Evolutionary conservation across 139 green algal genomes (phyloP).

Genomic region (Marvania coccoides): DNA sequence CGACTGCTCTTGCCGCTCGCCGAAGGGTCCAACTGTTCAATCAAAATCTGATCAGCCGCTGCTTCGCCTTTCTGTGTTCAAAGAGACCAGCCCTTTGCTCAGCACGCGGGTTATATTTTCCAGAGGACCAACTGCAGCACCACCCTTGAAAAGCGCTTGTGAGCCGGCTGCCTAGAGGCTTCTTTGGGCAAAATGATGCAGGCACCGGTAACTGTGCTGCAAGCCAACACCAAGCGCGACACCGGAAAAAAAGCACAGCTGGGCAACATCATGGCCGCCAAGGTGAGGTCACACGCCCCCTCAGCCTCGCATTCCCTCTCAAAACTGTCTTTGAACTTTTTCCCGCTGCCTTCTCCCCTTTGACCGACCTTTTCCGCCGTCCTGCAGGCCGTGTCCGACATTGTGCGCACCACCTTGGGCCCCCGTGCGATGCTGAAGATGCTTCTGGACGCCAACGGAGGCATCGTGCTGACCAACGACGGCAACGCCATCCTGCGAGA

Average conservation of each 20-base stretch:
- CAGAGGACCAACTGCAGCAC: too few species aligned
- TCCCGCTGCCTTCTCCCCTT: neutral
- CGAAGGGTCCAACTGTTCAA: too few species aligned
- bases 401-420: conserved; percentile 95
- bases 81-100: too few species aligned
- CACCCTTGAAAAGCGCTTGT: too few species aligned
- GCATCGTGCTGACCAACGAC: conserved; percentile 98
- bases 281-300: conserved; percentile 66
- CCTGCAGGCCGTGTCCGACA: conserved; percentile 86
- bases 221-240: conserved; percentile 81
- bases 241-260: conserved; percentile 90
- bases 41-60: too few species aligned
- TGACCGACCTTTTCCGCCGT: neutral
- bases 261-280: conserved; percentile 92
- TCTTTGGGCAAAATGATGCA: conserved; percentile 39
- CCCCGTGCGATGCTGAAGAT: conserved; percentile 98
- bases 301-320: neutral
- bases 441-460: conserved; percentile 93
- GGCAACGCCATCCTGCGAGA: conserved; percentile 97
- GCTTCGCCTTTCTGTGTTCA: too few species aligned
- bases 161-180: too few species aligned
- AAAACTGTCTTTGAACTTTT: conserved; percentile 1
- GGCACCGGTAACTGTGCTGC: conserved; percentile 40
- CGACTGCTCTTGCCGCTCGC: too few species aligned
- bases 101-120: too few species aligned